Base-by-base conservation (phyloP, 2,329 filamentous ascomycete genomes). In the Ambrosiella xylebori region DNA sequence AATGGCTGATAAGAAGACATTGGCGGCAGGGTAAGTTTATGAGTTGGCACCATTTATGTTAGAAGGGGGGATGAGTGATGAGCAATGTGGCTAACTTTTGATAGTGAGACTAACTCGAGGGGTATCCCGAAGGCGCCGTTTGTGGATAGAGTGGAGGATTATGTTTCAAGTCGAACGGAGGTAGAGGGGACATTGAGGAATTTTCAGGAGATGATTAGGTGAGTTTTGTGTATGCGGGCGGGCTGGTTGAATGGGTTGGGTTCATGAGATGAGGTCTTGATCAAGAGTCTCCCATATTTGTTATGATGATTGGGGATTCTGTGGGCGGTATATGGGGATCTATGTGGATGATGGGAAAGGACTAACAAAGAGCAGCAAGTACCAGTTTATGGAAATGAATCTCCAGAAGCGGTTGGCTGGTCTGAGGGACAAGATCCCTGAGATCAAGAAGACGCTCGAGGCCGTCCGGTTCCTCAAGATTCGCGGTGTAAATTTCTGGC, bases 331-430 rank as follows among this genome's bases (percentile, higher is more conserved):
- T 11, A 45, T 47, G 17, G 2, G 13, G 39, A 9, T 38, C 12
- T 47, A n/a, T n/a, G 51, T 38, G 51, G 51, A 36, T 11, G 27
- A 19, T 8, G 11, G 35, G 13, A 47, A 2, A 8, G 44, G 2
- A 17, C 51, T 53, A 39, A 53, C 51, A 12, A n/a, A 8, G 17
- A 17, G 17, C 68, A 95, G 89, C 65, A 98, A 98, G 78, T 98
- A 98, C 74, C 93, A 97, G 71, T 98, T 97, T 73, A 98, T 98
- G 93, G 89, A 97, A 73, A 76, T 85, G 68, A 97, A 95, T 71
- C 86, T 93, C 60, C 85, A 95, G 70, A 80, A 88, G 62, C 81
- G 93, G 53, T 84, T 86, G 57, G 76, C 78, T 3, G 89, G 90
- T 1, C 74, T 98, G 58, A 86, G 84, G 66, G 90, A 96, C 67